Percentiles rank a stretch among this genome's conserved stretches.
phyloP scores from a whole-genome alignment of 345 rosid genomes.

The Lumnitzera racemosa region DNA sequence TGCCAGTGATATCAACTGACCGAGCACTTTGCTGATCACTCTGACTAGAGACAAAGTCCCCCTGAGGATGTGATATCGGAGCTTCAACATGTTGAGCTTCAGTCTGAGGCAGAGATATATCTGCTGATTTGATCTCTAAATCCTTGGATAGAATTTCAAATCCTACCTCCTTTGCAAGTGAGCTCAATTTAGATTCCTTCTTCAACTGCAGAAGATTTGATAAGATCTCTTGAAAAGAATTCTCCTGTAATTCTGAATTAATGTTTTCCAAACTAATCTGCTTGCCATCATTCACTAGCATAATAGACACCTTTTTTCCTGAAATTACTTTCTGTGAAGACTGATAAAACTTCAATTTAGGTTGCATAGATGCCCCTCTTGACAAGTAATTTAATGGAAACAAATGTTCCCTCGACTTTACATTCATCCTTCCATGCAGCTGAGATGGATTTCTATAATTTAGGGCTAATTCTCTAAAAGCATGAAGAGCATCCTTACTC shows the following conservation, averaged over 20 bases:
- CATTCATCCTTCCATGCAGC: conserved; percentile 18
- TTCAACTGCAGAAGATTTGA: conserved; percentile 52
- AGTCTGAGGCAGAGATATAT: conserved; percentile 26
- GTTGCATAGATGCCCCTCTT: conserved; percentile 33
- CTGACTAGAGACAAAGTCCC: conserved; percentile 19
- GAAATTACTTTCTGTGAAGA: conserved; percentile 34
- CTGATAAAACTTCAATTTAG: conserved; percentile 27
- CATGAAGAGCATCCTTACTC: conserved; percentile 57
- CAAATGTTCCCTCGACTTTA: conserved; percentile 25
- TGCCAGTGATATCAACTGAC: neutral
- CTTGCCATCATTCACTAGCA: conserved; percentile 61
- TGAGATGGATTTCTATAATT: conserved; percentile 26
- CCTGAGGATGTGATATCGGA: conserved; percentile 22
- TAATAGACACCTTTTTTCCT: conserved; percentile 62
- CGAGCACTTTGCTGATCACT: conserved; percentile 4
- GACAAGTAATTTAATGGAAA: conserved; percentile 25
- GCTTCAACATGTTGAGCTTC: conserved; percentile 33
- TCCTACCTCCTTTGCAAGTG: conserved; percentile 78
- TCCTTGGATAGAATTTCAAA: conserved; percentile 81
- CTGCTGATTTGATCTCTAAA: conserved; percentile 37
- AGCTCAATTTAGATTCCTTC: conserved; percentile 52
- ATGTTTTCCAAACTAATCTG: conserved; percentile 39
- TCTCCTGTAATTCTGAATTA: conserved; percentile 48
- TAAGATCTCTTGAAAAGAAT: conserved; percentile 68
- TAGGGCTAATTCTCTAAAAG: conserved; percentile 57